Evolutionary conservation across 345 rosid species (phyloP).

Genomic region (Murraya koenigii): DNA sequence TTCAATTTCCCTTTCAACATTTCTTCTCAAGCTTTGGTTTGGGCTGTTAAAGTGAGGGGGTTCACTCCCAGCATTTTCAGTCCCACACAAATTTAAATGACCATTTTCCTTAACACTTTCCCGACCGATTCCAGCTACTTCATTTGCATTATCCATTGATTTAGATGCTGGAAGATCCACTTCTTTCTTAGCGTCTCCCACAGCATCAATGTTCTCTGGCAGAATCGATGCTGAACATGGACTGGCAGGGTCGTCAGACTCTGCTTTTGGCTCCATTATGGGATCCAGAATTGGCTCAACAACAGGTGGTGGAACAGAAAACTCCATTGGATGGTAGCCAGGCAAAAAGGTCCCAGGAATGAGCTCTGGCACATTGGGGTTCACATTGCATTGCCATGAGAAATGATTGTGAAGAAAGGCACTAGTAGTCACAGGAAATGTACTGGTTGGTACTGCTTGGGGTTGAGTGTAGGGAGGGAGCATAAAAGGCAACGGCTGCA

Average conservation of each 20-base stretch:
- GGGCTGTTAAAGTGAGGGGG: slow-evolving; percentile 23
- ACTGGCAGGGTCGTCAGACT: slow-evolving; percentile 26
- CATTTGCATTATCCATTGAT: slow-evolving; percentile 30
- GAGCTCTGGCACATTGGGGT: slow-evolving; percentile 58
- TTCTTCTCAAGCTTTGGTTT: slow-evolving; percentile 30
- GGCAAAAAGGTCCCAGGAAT: slow-evolving; percentile 76
- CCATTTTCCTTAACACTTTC: slow-evolving; percentile 43
- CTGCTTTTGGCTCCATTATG: slow-evolving; percentile 41
- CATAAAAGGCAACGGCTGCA: slow-evolving; percentile 78
- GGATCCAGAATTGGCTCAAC: slow-evolving; percentile 63
- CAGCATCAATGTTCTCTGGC: slow-evolving; percentile 52
- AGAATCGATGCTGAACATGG: slow-evolving; percentile 34
- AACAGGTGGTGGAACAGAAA: slow-evolving; percentile 55
- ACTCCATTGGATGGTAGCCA: slow-evolving; percentile 66
- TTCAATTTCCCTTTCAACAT: slow-evolving; percentile 39
- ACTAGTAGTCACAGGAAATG: slow-evolving; percentile 70
- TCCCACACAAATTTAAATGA: slow-evolving; percentile 14
- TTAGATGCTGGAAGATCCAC: slow-evolving; percentile 35
- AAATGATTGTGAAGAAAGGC: slow-evolving; percentile 80
- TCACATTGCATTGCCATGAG: slow-evolving; percentile 76
- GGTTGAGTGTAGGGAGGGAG: slow-evolving; percentile 76
- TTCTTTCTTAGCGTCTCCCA: slow-evolving; percentile 40
- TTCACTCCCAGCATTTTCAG: slow-evolving; percentile 28
- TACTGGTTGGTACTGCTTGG: slow-evolving; percentile 61
- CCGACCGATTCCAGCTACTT: slow-evolving; percentile 22